Percentiles rank a stretch among this genome's conserved stretches.
phyloP scores from a whole-genome alignment of 441 rosid genomes.

The Geranium incanum region DNA sequence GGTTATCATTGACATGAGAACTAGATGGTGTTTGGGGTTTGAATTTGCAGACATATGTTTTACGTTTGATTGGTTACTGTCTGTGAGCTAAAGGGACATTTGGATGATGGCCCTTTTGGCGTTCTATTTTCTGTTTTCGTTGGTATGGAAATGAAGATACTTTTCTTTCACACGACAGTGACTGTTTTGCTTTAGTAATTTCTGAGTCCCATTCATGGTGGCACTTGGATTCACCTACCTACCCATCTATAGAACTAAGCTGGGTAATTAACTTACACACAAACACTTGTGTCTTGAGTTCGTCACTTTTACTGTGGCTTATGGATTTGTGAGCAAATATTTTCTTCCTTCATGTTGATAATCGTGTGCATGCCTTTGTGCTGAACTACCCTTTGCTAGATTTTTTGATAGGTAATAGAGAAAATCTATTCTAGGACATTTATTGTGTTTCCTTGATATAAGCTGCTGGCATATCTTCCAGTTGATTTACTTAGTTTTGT shows the following conservation, averaged over 20 bases:
- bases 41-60: not conserved
- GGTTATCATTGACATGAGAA: not conserved
- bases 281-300: not conserved
- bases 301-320: not conserved
- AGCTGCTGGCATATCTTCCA: not conserved
- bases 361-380: not conserved
- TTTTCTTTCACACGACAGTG: not conserved
- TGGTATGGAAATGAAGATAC: not conserved
- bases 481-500: constrained; percentile 22
- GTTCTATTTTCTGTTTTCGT: not conserved
- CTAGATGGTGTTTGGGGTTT: constrained; percentile 1
- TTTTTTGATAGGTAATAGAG: not conserved
- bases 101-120: not conserved
- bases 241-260: not conserved
- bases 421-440: not conserved
- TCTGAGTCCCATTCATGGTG: not conserved
- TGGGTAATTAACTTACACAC: not conserved
- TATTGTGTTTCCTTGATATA: not conserved
- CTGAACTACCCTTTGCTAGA: not conserved
- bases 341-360: not conserved
- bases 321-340: not conserved
- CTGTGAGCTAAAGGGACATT: constrained; percentile 3
- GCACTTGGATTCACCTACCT: not conserved
- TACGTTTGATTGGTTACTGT: not conserved
- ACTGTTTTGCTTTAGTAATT: not conserved